Evolutionary conservation across 352 stramenopile species (phyloP).

Genomic region (Phytophthora meadii): DNA sequence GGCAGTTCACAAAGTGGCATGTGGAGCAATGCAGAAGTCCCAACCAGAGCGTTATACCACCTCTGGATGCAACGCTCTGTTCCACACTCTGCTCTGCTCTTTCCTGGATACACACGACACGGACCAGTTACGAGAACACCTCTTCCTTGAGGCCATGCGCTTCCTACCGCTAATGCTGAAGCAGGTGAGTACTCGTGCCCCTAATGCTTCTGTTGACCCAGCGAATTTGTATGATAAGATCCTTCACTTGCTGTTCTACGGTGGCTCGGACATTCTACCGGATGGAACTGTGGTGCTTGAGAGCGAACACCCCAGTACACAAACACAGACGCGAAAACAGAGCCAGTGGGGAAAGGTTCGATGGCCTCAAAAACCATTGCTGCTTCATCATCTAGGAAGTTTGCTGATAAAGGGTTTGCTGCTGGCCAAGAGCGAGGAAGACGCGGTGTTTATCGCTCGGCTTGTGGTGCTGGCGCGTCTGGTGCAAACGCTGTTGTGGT

Average conservation of each 20-base stretch:
- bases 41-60: conserved; percentile 81
- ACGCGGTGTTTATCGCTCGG: conserved; percentile 67
- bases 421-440: conserved; percentile 57
- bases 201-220: conserved; percentile 33
- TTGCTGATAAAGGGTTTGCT: conserved; percentile 78
- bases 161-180: conserved; percentile 80
- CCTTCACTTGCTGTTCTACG: conserved; percentile 72
- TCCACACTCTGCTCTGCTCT: conserved; percentile 82
- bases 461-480: conserved; percentile 74
- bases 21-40: conserved; percentile 83
- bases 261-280: conserved; percentile 69
- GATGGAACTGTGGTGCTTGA: conserved; percentile 78
- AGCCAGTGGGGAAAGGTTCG: conserved; percentile 86
- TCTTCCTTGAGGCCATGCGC: conserved; percentile 75
- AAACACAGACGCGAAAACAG: conserved; percentile 89
- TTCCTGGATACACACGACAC: conserved; percentile 66
- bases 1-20: conserved; percentile 86
- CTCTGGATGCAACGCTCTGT: conserved; percentile 79
- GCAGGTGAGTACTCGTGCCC: conserved; percentile 46
- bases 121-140: conserved; percentile 71
- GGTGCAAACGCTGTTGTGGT: conserved; percentile 84
- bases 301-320: conserved; percentile 79
- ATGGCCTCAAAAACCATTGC: conserved; percentile 75
- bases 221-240: conserved; percentile 51
- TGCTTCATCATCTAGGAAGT: conserved; percentile 77